Conservation (phyloP, 805 yeast species). For the Schwanniomyces vanrijiae region DNA sequence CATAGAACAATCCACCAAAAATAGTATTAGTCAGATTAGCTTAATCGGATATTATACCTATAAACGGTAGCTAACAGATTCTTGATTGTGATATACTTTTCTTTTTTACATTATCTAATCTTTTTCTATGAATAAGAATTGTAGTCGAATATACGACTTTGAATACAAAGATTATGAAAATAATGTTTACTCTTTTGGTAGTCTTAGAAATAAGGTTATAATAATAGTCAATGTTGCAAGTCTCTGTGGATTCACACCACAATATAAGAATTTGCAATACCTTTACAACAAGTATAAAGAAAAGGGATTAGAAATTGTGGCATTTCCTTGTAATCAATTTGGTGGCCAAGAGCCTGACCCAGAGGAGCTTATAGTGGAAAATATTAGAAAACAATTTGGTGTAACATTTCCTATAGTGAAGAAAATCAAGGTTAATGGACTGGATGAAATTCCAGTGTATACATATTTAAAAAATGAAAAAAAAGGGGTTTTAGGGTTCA, state of each 20-base stretch:
- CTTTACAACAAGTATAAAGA: conserved; percentile 65
- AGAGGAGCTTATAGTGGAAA: conserved; percentile 32
- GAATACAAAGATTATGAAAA: conserved; percentile 63
- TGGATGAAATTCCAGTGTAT: conserved; percentile 26
- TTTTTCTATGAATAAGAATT: not conserved
- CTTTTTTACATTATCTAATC: not conserved
- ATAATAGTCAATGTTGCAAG: conserved; percentile 86
- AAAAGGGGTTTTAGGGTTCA: conserved; percentile 34
- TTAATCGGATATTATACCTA: not conserved
- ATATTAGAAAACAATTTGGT: conserved; percentile 20
- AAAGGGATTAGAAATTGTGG: conserved; percentile 66
- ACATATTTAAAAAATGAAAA: conserved; percentile 25
- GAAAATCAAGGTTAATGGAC: conserved; percentile 40
- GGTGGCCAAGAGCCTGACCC: conserved; percentile 76
- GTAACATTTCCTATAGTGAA: conserved; percentile 40
- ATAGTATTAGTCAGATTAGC: not conserved
- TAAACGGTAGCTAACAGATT: not conserved
- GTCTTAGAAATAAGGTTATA: conserved; percentile 77
- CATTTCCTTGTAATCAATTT: conserved; percentile 92
- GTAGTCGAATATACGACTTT: conserved; percentile 53
- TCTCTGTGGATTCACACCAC: conserved; percentile 75
- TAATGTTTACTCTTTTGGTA: conserved; percentile 55
- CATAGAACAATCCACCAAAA: too few species aligned
- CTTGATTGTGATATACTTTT: not conserved
- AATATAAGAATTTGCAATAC: conserved; percentile 68